Evolutionary conservation across 2,329 filamentous ascomycete species (phyloP), one percentile per base, ranked within the genome.

Genomic region (Ascochyta clinopodiicola): DNA sequence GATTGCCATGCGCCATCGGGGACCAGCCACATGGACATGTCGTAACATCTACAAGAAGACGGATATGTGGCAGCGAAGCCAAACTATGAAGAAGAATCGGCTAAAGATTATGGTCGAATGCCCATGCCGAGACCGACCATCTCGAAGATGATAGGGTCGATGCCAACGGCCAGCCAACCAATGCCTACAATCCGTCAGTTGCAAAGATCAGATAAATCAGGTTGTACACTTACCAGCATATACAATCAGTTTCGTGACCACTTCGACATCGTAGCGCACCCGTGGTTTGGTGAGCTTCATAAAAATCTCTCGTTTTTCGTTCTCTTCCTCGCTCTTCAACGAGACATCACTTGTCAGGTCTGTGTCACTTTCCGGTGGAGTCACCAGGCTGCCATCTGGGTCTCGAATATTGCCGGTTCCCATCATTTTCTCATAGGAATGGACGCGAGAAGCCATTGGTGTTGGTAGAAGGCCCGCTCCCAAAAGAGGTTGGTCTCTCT

Each of bases 211-310:
- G 12, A 0, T 29, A 32, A 13, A 22, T 6, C 12, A 21, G 22
- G 3, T 4, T 10, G 13, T 13, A 12, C n/a, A 56, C 87, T 76
- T 79, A 92, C 94, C 95, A 56, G 89, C 85, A 79, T 99, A 99
- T 22, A 99, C 92, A 67, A 99, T 90, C 57, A 99, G 77, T 78
- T 97, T 98, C 5, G 95, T 98, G 34, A 99, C 90, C 35, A 99
- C 94, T 76, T 99, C 95, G n/a, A 98, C 94, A 77, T 99, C 95
- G 71, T 98, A 99, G 66, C 93, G 84, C 56, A 97, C 93, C 63
- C 95, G 86, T 44, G 95, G 92, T 77, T 89, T 91, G 60, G 92
- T 88, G 51, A 98, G 82, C 71, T 84, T 86, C 39, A 88, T 89
- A 75, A 98, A 97, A 74, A 98, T 88, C 72, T 96, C 90, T 64